These are phyloP conservation scores for Neospermospora avenae DNA, from an alignment of 2,329 filamentous ascomycete genomes.

Conservation along the genomic window DNA sequence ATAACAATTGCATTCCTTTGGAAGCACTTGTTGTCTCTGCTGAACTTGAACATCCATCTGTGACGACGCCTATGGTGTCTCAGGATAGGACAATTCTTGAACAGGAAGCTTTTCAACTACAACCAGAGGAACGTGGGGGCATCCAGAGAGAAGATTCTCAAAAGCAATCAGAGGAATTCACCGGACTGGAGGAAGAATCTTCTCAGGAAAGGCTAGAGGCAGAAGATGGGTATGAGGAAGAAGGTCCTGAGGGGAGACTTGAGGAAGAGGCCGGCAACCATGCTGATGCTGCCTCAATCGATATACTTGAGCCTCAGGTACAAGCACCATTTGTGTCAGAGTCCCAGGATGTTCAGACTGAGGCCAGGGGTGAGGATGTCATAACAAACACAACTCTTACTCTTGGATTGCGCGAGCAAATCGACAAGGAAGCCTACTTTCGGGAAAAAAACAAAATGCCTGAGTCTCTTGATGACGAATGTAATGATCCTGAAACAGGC, in stretches of 20 bases:
- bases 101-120: too few species aligned
- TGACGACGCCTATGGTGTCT: background rate
- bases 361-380: background rate
- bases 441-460: background rate
- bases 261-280: background rate
- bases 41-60: background rate
- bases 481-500: background rate
- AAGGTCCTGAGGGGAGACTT: background rate
- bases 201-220: too few species aligned
- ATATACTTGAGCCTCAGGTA: background rate
- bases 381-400: background rate
- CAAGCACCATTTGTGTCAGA: background rate
- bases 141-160: too few species aligned
- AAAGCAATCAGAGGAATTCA: too few species aligned
- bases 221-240: background rate
- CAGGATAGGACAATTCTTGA: background rate
- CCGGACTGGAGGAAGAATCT: too few species aligned
- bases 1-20: background rate
- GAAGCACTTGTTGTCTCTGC: background rate
- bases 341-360: background rate
- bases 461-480: background rate
- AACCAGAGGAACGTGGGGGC: background rate
- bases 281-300: background rate
- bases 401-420: background rate
- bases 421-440: background rate